These are phyloP conservation scores for Neurospora pannonica DNA, from an alignment of 495 filamentous ascomycete species.

Conservation along the genomic window DNA sequence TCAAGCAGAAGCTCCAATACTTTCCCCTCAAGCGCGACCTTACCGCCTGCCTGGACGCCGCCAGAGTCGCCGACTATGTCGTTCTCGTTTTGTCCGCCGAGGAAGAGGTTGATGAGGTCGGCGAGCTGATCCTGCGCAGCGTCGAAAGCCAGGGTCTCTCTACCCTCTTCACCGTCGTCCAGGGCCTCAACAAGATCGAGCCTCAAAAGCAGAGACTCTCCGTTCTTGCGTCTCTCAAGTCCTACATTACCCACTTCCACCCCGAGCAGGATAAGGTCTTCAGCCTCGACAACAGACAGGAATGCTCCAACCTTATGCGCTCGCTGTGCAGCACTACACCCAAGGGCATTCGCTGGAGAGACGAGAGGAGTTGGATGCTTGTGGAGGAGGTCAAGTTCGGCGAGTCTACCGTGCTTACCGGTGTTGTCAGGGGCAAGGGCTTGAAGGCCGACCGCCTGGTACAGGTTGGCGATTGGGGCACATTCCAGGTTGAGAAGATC, in stretches of 20 bases:
- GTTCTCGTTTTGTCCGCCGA: conserved; percentile 71
- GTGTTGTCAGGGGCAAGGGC: conserved; percentile 75
- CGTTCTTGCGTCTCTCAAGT: conserved; percentile 69
- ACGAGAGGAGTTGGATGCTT: conserved; percentile 89
- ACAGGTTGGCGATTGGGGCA: conserved; percentile 88
- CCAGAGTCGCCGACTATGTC: conserved; percentile 81
- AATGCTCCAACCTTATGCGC: conserved; percentile 80
- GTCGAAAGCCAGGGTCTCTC: conserved; percentile 92
- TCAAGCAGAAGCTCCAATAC: conserved; percentile 88
- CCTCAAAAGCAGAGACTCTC: conserved; percentile 67
- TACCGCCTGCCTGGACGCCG: conserved; percentile 70
- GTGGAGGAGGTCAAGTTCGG: conserved; percentile 72
- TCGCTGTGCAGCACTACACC: conserved; percentile 83
- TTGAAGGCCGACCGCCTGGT: conserved; percentile 83
- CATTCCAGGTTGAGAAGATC: conserved; percentile 89
- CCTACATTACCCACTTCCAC: conserved; percentile 89
- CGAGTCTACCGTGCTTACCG: conserved; percentile 63
- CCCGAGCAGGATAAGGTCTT: conserved; percentile 79
- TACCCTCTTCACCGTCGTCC: conserved; percentile 69
- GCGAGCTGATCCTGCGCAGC: conserved; percentile 70
- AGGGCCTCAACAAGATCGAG: conserved; percentile 67
- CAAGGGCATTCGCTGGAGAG: conserved; percentile 88
- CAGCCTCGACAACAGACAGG: conserved; percentile 74
- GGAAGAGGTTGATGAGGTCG: conserved; percentile 71
- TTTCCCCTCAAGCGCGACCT: conserved; percentile 62